A percentile compares a stretch with the other conserved stretches of the same genome.
Evolutionary conservation across 495 filamentous ascomycete species (phyloP).

Genomic region (Podospora pseudopauciseta): DNA sequence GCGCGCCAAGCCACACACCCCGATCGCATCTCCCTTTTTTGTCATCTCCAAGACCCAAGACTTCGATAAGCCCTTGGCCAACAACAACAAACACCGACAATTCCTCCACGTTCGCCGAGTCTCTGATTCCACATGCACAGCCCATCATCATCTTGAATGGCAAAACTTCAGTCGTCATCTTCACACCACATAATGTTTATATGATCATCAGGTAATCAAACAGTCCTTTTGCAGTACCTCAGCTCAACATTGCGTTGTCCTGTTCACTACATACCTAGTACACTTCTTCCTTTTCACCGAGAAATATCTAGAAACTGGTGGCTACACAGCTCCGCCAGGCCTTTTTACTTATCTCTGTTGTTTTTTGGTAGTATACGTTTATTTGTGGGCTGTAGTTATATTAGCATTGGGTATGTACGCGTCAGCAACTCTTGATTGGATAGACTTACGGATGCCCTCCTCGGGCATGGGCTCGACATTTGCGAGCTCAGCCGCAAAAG

Average conservation of each 20-base stretch:
- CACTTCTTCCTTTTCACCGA: not conserved
- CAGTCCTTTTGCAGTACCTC: not conserved
- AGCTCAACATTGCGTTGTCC: not conserved
- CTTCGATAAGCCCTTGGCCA: slow-evolving; percentile 1
- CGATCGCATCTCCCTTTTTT: not conserved
- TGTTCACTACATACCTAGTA: not conserved
- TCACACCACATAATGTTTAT: not conserved
- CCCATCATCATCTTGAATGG: not conserved
- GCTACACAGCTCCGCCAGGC: not conserved
- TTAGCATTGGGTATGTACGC: not conserved
- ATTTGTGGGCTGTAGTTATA: not conserved
- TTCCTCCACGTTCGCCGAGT: not conserved
- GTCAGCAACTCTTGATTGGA: not conserved
- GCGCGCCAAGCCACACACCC: not conserved
- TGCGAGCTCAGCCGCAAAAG: slow-evolving; percentile 63
- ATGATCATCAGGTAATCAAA: not conserved
- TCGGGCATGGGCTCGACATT: slow-evolving; percentile 60
- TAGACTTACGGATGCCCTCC: slow-evolving; percentile 64
- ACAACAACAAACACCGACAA: not conserved
- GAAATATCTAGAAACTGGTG: not conserved
- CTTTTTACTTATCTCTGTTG: not conserved
- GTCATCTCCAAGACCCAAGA: slow-evolving; percentile 3
- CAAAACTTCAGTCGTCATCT: not conserved
- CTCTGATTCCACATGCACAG: not conserved
- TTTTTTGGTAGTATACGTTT: not conserved